Evolutionary conservation across 805 yeast genomes (phyloP), one percentile per base, ranked within the genome.

Genomic region (Teunomyces kruisii): DNA sequence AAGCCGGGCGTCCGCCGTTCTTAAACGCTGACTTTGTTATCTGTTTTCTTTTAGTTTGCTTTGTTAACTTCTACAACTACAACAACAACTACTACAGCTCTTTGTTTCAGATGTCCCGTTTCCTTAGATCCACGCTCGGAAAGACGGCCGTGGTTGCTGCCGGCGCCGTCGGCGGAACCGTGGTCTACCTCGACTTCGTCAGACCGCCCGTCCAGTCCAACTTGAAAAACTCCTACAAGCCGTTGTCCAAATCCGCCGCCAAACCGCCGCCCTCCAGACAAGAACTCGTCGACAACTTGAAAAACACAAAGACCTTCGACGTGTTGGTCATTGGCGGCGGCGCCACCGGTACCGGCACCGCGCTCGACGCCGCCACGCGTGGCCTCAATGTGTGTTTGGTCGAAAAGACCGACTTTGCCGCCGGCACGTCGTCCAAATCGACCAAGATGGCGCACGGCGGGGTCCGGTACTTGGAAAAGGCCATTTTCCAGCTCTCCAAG

Each of bases 381-480:
- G 97, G 97, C 39, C 79, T 90, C 55, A 87, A 88, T 59, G 96
- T 89, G 35, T 87, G 95, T 42, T 66, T 91, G 46, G 78, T 91
- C 47, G 98, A 91, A 67, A 85, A 85, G 61, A 82, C 81, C 52
- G 98, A 91, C 72, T 91, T 86, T 61, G 96, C 96, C 6, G 77
- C 89, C 8, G 97, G 96, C 33, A 92, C 97, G 12, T 86, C 96
- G 7, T 89, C 97, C 29, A 87, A 90, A 59, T 87, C 96, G 12
- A 91, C 98, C 40, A 91, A 91, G 71, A 87, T 91, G 83, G 96
- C 96, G 36, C 98, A 91, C 63, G 98, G 98, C 54, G 98, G 98
- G 64, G 97, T 91, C 35, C 78, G 98, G 59, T 91, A 91, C 67
- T 78, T 91, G 59, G 98, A 91, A 65, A 91, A 91, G 73, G 97